Conservation (phyloP, 352 stramenopile species). For the Pythium brassicae region DNA sequence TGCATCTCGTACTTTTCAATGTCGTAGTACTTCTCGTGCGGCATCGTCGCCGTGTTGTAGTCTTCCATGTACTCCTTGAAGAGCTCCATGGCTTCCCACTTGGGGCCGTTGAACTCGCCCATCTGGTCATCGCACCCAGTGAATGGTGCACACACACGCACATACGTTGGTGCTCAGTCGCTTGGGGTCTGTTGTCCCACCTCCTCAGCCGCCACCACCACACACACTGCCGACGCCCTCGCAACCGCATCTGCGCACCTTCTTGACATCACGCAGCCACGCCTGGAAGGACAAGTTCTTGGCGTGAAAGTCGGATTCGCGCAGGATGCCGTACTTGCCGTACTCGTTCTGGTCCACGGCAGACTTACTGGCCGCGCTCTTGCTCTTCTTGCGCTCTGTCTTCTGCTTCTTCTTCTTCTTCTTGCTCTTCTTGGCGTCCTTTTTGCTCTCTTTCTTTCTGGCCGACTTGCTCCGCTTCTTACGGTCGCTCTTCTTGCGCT, state of each 20-base stretch:
- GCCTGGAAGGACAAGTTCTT: constrained; percentile 92
- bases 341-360: constrained; percentile 91
- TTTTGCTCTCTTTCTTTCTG: constrained; percentile 29
- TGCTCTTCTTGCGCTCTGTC: constrained; percentile 14
- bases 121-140: constrained; percentile 50
- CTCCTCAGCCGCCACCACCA: background rate
- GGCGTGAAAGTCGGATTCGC: constrained; percentile 88
- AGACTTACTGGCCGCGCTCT: constrained; percentile 18
- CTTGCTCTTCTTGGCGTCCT: constrained; percentile 16
- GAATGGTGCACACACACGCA: no score
- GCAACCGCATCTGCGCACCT: constrained; percentile 33
- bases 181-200: no score
- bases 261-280: constrained; percentile 94
- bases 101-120: constrained; percentile 77
- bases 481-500: constrained; percentile 18
- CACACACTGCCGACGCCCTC: background rate
- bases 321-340: constrained; percentile 96
- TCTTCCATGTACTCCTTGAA: constrained; percentile 95
- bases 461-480: constrained; percentile 19
- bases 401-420: constrained; percentile 16
- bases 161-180: no score
- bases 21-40: constrained; percentile 97
- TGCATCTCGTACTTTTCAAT: constrained; percentile 97
- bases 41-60: constrained; percentile 97
- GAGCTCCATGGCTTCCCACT: constrained; percentile 86